Evolutionary conservation across 2,329 filamentous ascomycete species (phyloP).

Genomic region (Monosporascus sp.): DNA sequence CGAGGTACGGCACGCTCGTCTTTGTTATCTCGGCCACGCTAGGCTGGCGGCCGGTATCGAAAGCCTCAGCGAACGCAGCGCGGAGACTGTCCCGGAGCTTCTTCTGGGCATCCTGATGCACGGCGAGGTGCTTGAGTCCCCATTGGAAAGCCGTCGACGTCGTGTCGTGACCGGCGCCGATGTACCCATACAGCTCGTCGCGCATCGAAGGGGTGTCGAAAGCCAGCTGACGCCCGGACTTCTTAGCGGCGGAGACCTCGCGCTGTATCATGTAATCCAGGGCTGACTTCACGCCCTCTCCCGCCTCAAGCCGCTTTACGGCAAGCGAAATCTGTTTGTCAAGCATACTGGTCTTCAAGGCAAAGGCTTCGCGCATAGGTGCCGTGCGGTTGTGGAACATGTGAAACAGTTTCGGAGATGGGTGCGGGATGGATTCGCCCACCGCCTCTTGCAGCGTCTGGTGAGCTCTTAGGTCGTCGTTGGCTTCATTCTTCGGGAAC

Average conservation of each 20-base stretch:
- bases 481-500: background rate
- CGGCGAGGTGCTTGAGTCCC: slow-evolving; percentile 12
- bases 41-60: slow-evolving; percentile 8
- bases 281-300: slow-evolving; percentile 12
- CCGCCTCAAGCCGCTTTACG: slow-evolving; percentile 9
- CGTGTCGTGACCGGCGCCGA: slow-evolving; percentile 24
- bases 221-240: slow-evolving; percentile 21
- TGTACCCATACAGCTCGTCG: slow-evolving; percentile 23
- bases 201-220: slow-evolving; percentile 26
- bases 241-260: slow-evolving; percentile 26
- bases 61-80: slow-evolving; percentile 6
- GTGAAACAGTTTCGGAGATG: too few species aligned
- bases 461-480: too few species aligned
- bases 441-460: too few species aligned
- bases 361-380: slow-evolving; percentile 2
- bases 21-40: slow-evolving; percentile 10
- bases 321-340: slow-evolving; percentile 15
- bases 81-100: slow-evolving; percentile 9
- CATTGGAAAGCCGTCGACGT: slow-evolving; percentile 15
- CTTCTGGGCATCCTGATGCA: slow-evolving; percentile 7
- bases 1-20: slow-evolving; percentile 61
- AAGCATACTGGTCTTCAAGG: slow-evolving; percentile 14
- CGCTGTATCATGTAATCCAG: slow-evolving; percentile 30
- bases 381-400: too few species aligned
- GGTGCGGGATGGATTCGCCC: too few species aligned